These are phyloP conservation scores for Suillus discolor DNA, from an alignment of 768 basidiomycete genomes.

Conservation along the genomic window DNA sequence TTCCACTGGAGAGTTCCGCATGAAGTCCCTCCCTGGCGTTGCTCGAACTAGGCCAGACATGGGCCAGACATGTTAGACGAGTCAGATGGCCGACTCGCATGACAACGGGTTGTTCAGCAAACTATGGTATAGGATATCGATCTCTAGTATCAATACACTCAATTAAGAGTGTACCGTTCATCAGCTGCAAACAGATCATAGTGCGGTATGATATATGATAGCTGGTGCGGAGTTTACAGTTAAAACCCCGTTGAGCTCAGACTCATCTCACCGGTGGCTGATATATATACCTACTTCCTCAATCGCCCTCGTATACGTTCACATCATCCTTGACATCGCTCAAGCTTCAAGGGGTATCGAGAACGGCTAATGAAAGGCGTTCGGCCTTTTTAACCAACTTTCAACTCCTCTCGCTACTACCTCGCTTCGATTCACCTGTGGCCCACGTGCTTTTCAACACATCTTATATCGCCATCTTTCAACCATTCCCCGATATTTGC, in stretches of 20 bases:
- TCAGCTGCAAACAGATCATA: too few relatives aligned
- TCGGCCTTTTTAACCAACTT: too few relatives aligned
- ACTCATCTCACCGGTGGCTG: background rate
- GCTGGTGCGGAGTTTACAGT: background rate
- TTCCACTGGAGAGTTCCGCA: background rate
- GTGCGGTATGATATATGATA: too few relatives aligned
- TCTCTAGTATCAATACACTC: too few relatives aligned
- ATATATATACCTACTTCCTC: background rate
- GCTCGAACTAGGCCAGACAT: background rate
- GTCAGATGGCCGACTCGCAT: background rate
- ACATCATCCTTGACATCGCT: too few relatives aligned
- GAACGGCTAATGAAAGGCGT: too few relatives aligned
- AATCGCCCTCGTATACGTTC: too few relatives aligned
- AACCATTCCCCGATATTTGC: too few relatives aligned
- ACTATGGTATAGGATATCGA: background rate
- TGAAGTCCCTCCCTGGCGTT: background rate
- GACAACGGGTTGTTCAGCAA: background rate
- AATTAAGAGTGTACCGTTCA: background rate
- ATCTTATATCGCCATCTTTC: background rate
- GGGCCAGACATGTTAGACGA: background rate
- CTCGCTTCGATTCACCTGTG: too few relatives aligned
- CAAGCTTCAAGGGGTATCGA: too few relatives aligned
- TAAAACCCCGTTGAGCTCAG: background rate
- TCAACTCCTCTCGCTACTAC: too few relatives aligned
- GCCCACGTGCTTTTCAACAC: too few relatives aligned